Evolutionary conservation across 495 filamentous ascomycete species (phyloP).

Genomic region (Thermothielavioides terrestris): DNA sequence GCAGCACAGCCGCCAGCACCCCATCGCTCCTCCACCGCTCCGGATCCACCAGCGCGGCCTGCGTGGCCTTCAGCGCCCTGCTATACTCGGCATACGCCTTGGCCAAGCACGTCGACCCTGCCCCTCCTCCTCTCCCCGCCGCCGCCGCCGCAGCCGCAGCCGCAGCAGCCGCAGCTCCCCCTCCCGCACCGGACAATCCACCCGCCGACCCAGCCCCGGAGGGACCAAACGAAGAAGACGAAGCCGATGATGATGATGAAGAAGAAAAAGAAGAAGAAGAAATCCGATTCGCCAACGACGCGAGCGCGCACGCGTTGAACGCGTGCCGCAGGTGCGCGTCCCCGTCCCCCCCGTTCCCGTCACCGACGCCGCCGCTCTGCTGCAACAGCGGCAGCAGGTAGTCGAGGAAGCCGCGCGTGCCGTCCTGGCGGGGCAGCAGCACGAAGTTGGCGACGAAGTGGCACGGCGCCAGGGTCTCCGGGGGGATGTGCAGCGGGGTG

Average conservation of each 20-base stretch:
- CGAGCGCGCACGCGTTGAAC: slow-evolving; percentile 54
- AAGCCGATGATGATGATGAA: too few species aligned
- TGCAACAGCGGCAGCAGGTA: slow-evolving; percentile 46
- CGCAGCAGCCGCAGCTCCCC: neutral
- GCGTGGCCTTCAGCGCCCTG: slow-evolving; percentile 45
- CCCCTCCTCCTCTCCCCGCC: neutral
- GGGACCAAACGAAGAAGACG: too few species aligned
- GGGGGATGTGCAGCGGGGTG: slow-evolving; percentile 21
- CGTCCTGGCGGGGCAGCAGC: slow-evolving; percentile 37
- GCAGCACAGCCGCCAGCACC: slow-evolving; percentile 52
- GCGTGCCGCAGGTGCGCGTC: slow-evolving; percentile 44
- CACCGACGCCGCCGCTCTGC: neutral
- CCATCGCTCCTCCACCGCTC: slow-evolving; percentile 37
- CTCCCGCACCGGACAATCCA: neutral
- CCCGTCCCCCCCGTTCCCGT: slow-evolving; percentile 19
- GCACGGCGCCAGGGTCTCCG: slow-evolving; percentile 44
- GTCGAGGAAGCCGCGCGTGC: slow-evolving; percentile 45
- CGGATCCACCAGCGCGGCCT: slow-evolving; percentile 44
- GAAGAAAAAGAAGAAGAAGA: too few species aligned
- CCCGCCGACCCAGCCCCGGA: neutral
- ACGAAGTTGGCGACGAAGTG: slow-evolving; percentile 51
- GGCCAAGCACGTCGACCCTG: slow-evolving; percentile 19
- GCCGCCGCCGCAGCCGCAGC: neutral
- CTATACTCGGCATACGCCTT: slow-evolving; percentile 37
- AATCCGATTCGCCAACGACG: slow-evolving; percentile 39